Conservation (phyloP, 345 rosid species). For the Acer campestre region DNA sequence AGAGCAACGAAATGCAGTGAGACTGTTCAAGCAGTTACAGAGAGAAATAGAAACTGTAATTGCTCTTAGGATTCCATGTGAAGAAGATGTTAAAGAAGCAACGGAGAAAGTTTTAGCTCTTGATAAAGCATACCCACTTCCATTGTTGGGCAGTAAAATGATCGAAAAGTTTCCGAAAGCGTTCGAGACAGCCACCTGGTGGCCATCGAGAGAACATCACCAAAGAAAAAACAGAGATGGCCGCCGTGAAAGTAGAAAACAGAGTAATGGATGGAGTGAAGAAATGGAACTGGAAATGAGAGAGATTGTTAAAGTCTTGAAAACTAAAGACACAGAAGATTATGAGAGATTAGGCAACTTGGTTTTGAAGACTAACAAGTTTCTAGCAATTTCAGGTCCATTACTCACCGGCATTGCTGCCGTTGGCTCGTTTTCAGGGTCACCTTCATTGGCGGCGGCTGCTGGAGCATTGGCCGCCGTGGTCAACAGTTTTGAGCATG, state of each 20-base stretch:
- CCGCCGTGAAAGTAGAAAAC: too few relatives aligned
- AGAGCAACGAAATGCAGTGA: slow-evolving; percentile 44
- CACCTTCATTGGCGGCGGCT: too few relatives aligned
- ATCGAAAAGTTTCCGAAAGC: slow-evolving; percentile 30
- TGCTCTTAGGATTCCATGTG: neutral
- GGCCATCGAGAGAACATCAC: neutral
- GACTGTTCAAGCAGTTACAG: slow-evolving; percentile 43
- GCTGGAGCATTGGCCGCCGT: too few relatives aligned
- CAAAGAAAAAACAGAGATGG: too few relatives aligned
- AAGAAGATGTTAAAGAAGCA: slow-evolving; percentile 14
- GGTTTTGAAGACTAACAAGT: slow-evolving; percentile 45
- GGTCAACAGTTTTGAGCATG: slow-evolving; percentile 47
- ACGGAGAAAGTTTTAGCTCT: slow-evolving; percentile 31
- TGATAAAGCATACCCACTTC: slow-evolving; percentile 35
- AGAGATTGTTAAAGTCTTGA: slow-evolving; percentile 35
- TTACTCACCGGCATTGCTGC: slow-evolving; percentile 43
- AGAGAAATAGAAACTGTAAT: slow-evolving; percentile 22
- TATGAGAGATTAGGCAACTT: slow-evolving; percentile 42
- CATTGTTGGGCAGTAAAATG: slow-evolving; percentile 24
- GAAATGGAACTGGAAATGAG: slow-evolving; percentile 45
- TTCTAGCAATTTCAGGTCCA: slow-evolving; percentile 48
- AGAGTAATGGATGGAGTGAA: slow-evolving; percentile 34
- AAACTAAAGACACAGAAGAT: slow-evolving; percentile 40
- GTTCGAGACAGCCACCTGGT: slow-evolving; percentile 32
- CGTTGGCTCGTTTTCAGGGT: neutral